Evolutionary conservation across 805 yeast genomes (phyloP), one percentile per base, ranked within the genome.

Genomic region (Candida namnaoensis): DNA sequence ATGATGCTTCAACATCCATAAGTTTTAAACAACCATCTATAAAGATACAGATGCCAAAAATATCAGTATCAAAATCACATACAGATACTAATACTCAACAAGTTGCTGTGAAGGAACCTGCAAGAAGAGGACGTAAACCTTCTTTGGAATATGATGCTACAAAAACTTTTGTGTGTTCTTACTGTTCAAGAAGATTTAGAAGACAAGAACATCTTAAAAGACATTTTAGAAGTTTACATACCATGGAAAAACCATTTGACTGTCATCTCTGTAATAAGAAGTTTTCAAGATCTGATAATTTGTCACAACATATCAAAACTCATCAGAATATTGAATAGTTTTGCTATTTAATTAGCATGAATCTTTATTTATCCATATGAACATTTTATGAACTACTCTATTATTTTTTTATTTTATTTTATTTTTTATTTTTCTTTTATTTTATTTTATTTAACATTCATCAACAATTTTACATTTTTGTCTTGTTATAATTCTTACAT

Each of bases 201-300:
- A 69, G 93, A 49, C 87, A 82, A 56, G 93, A 83, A 53, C 93
- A 83, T 58, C 62, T 83, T 50, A 81, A 80, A 56, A 69, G 93
- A 45, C 93, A 83, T 52, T 75, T 79, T 55, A 65, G 90, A 44
- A 78, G 87, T 15, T 66, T 83, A 45, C 93, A 83, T 53, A 81
- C 83, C 32, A 71, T 79, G 42, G 87, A 80, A 43, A 82, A 80
- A 57, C 91, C 88, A 0, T 80, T 69, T 57, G 74, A 70, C 43
- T 81, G 88, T 57, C 63, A 66, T 9, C 65, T 74, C 23, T 81
- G 88, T 53, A 71, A 69, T 32, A 78, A 80, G 54, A 76, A 78
- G 50, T 81, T 81, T 49, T 77, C 84, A 44, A 64, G 88, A 48
- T 69, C 78, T 23, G 88, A 81, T 55, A 81, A 81, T 49, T 58